Base-by-base conservation (phyloP, 2,329 filamentous ascomycete species). In the Calonectria pseudoturangicola region DNA sequence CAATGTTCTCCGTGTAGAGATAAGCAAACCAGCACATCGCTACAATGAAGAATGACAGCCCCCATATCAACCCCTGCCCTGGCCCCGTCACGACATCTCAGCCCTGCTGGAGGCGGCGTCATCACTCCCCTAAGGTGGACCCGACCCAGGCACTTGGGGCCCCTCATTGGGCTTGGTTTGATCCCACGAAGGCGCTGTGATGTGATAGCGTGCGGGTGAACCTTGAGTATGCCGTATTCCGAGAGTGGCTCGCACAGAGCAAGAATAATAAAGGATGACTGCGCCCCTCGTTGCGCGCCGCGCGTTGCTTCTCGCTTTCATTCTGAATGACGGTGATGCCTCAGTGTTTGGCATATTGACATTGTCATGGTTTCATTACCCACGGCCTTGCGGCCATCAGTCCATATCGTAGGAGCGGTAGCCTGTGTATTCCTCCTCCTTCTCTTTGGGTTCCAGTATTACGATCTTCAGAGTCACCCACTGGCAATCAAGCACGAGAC, bases 71-170 rank as follows among this genome's bases (percentile, higher is more conserved):
- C 27, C 50, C 50, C 50, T 33, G 50, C 27, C 16, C 50, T 33
- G 50, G 50, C 50, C 41, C 50, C n/a, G 50, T 54, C 50, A 54
- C 50, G 50, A 54, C 50, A 54, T 54, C 50, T 54, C 50, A 54
- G 50, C 50, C 50, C 50, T 54, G 50, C 50, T 54, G 50, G 50
- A 36, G 50, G 50, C 33, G 50, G 28, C 50, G 50, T 54, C 50
- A 54, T 33, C 50, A 54, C 27, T 28, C 50, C 50, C 16, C n/a
- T 10, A 21, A 4, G 50, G 50, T 54, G 50, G 50, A 13, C 28
- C 50, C 50, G 2, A 16, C 18, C 28, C 50, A 36, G 33, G 33
- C 50, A 16, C 50, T n/a, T 10, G 8, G 8, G n/a, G 50, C 27
- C 28, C 15, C 27, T 27, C 30, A 54, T 54, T 54, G 50, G 50